phyloP scores from a whole-genome alignment of 2,329 filamentous ascomycete species.

The Monilinia aucupariae region DNA sequence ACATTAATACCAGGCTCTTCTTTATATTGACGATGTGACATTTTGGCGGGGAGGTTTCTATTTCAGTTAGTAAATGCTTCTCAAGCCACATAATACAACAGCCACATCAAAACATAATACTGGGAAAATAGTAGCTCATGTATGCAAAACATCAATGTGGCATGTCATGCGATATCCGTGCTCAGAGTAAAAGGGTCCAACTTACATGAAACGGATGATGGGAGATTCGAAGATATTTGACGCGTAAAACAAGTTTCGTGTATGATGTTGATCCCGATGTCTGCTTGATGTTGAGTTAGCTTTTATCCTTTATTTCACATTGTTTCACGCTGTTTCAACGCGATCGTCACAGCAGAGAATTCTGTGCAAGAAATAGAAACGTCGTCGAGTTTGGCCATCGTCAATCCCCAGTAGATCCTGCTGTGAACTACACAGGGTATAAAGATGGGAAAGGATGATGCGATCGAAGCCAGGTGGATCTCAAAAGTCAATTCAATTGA shows the following conservation, averaged over 20 bases:
- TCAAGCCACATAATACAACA: conserved; percentile 21
- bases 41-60: conserved; percentile 21
- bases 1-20: conserved; percentile 38
- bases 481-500: not conserved
- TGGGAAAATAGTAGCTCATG: conserved; percentile 10
- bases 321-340: conserved; percentile 20
- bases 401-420: conserved; percentile 23
- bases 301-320: conserved; percentile 17
- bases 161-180: conserved; percentile 28
- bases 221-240: conserved; percentile 11
- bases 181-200: conserved; percentile 22
- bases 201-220: conserved; percentile 20
- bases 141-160: conserved; percentile 19
- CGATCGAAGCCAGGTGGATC: conserved; percentile 23
- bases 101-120: conserved; percentile 1
- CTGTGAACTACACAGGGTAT: conserved; percentile 20
- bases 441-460: conserved; percentile 23
- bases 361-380: conserved; percentile 22
- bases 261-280: conserved; percentile 18
- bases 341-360: conserved; percentile 27
- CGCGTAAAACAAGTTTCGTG: conserved; percentile 26
- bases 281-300: conserved; percentile 25
- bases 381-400: conserved; percentile 17
- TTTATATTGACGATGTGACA: conserved; percentile 41
- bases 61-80: conserved; percentile 23